Evolutionary conservation across 2,329 filamentous ascomycete genomes (phyloP), one percentile per base, ranked within the genome.

Genomic region (Cladophialophora bantiana): DNA sequence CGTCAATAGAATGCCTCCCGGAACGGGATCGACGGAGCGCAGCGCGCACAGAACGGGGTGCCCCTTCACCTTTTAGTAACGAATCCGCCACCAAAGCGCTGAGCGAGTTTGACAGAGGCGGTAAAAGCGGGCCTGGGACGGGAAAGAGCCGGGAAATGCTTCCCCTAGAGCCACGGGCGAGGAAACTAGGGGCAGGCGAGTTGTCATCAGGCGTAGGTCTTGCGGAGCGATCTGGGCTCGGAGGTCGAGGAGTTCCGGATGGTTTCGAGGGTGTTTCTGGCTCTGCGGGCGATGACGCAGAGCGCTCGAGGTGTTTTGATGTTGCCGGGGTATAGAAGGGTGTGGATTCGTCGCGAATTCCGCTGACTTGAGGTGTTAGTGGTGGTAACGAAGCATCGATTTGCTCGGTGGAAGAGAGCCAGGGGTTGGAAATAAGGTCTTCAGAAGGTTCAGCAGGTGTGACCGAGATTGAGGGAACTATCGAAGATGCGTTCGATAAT

Each of bases 71-170:
- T 15, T 86, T 83, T n/a, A 87, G 83, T 32, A 90, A 79, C 26
- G 87, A 84, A 69, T 90, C 88, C 7, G 88, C 88, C 5, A 90
- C 86, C 56, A 90, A 85, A 0, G 85, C 88, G 73, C 83, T 86
- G 15, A 91, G 80, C 0, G 84, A 85, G 1, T 83, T 84, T 1
- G 85, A 88, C 0, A 90, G 79, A 0, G 89, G 87, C 35, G 85
- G 84, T 1, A 88, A 82, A 4, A 90, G 77, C 5, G 86, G 84
- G 0, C 86, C 86, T 32, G 70, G 85, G 4, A 86, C 85, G 9
- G 70, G 85, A 3, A 86, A 81, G 42, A 90, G 84, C 2, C 82
- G 83, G 26, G 81, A 59, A 76, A 78, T 58, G 73, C 76, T 59
- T 75, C 74, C 9, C 79, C 79, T 40, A 75, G 78, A 54, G 76